phyloP scores from a whole-genome alignment of 176 grass and related monocot genomes.

The Bothriochloa decipiens region DNA sequence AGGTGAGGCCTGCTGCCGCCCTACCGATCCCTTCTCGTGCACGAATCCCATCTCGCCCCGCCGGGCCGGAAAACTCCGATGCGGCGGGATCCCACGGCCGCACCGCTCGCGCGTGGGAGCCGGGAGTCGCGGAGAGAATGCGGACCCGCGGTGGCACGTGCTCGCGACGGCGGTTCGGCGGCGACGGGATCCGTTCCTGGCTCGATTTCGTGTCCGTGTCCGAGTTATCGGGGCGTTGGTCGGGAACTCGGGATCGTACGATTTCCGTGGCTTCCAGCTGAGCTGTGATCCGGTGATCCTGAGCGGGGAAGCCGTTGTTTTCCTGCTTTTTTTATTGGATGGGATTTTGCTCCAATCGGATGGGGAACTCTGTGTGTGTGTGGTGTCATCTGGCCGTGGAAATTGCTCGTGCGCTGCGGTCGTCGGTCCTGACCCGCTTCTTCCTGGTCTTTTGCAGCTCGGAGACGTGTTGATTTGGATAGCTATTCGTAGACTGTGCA shows the following conservation, averaged over 20 bases:
- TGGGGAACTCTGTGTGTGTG: not conserved
- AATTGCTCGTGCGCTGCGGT: not conserved
- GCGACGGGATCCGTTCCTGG: constrained; percentile 4
- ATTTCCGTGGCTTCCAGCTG: not conserved
- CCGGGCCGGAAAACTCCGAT: not conserved
- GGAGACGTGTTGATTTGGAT: constrained; percentile 38
- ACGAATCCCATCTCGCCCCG: not conserved
- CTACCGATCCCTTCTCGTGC: not conserved
- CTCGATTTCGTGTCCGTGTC: not conserved
- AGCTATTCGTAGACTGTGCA: constrained; percentile 29
- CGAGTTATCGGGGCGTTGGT: not conserved
- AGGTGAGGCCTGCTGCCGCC: not conserved
- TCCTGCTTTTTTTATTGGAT: not conserved
- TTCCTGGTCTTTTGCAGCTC: constrained; percentile 41
- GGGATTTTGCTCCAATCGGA: not conserved
- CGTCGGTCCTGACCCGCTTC: not conserved
- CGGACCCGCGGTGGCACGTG: not conserved
- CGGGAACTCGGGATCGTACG: not conserved
- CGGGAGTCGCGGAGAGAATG: not conserved
- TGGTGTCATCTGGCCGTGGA: not conserved
- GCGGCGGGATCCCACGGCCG: not conserved
- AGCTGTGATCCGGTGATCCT: constrained; percentile 1
- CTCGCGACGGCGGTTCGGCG: not conserved
- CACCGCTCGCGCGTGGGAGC: not conserved
- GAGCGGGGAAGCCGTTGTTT: not conserved